These are phyloP conservation scores for Colletotrichum eremochloae DNA, from an alignment of 2,329 filamentous ascomycete genomes.

Conservation along the genomic window DNA sequence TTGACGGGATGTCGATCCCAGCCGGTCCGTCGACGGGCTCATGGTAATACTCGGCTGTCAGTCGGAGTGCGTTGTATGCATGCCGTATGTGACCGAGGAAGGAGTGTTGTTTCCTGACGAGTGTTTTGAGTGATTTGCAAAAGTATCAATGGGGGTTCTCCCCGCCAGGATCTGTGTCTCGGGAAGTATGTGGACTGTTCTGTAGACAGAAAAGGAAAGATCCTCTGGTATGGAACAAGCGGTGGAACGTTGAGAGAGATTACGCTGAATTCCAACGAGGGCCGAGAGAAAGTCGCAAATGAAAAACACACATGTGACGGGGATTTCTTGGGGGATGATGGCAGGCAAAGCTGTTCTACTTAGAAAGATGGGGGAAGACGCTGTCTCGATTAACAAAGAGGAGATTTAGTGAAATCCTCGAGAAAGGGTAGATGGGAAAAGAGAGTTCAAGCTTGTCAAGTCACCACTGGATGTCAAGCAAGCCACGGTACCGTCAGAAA, in stretches of 20 bases:
- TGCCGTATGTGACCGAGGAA: neutral
- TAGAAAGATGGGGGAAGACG: neutral
- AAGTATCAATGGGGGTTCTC: neutral
- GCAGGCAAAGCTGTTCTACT: neutral
- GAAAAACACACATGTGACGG: neutral
- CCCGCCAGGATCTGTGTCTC: constrained; percentile 14
- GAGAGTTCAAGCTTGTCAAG: constrained; percentile 13
- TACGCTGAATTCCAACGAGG: constrained; percentile 2
- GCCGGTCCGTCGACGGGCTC: constrained; percentile 7
- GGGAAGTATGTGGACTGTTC: neutral
- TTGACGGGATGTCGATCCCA: constrained; percentile 9
- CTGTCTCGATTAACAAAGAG: constrained; percentile 1
- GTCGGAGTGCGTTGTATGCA: neutral
- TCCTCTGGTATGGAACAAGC: constrained; percentile 3
- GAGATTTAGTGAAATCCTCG: neutral
- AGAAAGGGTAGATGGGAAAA: constrained; percentile 1
- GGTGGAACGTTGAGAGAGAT: constrained; percentile 27
- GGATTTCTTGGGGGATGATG: neutral
- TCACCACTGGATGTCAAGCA: neutral
- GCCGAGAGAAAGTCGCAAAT: neutral
- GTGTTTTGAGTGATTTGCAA: neutral
- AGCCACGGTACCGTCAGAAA: constrained; percentile 7
- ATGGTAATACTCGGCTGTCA: constrained; percentile 16
- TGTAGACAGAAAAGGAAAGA: constrained; percentile 14
- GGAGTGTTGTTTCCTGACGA: neutral